Base-by-base conservation (phyloP, 2,329 filamentous ascomycete genomes). In the Delphinella strobiligena region DNA sequence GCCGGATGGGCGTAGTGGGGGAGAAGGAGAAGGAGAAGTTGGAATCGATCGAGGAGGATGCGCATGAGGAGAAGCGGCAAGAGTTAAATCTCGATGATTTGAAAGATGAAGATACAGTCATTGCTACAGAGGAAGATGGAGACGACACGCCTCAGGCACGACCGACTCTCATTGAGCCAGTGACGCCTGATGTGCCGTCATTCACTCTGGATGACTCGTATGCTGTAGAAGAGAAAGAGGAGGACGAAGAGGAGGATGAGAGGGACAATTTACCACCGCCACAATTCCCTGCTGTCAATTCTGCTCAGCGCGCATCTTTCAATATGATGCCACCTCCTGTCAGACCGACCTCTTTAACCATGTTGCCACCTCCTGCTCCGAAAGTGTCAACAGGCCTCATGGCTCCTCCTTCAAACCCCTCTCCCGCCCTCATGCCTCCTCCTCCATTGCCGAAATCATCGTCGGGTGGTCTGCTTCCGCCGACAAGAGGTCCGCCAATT, bases 261-360 rank as follows among this genome's bases (percentile, higher is more conserved):
- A 52, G 55, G 15, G 11, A 15, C 16, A 18, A 14, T 22, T 46
- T 62, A 2, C 60, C 58, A 8, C 60, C 57, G 4, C 61, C 64
- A 16, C 61, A 56, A 0, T 68, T 67, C 38, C 64, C 64, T 19
- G 62, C 65, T 2, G 43, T 61, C 24, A 66, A 68, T 48, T 68
- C 64, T 7, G 64, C 62, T 7, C 65, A 68, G 45, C 54, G 64
- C 44, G 59, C 63, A 11, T 62, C 60, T 37, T 48, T 51, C n/a
- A n/a, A n/a, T n/a, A n/a, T n/a, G n/a, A 61, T 61, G 55, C 54
- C 55, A 7, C 61, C 62, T 19, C 60, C 60, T 5, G 42, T 52
- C 12, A 58, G 43, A 38, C 54, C 12, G 22, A 12, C 54, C 22
- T 40, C 51, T 4, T 22, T 36, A 49, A 3, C 39, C 47, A 4